Evolutionary conservation across 345 rosid species (phyloP), one percentile per base, ranked within the genome.

Genomic region (Camelina laxa): DNA sequence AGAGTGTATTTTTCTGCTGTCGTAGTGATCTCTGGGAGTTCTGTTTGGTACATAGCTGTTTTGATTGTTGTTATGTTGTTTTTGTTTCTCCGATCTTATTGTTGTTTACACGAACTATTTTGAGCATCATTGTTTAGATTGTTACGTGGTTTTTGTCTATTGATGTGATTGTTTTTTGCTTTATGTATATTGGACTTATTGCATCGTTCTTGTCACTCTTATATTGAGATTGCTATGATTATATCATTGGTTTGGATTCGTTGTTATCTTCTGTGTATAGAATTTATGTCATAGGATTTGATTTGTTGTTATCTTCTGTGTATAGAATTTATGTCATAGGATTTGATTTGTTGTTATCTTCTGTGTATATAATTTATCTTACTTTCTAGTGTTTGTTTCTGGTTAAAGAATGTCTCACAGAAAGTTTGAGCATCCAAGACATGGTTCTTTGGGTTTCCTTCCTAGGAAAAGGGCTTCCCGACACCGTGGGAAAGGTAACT

Each of bases 351-450:
- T 0, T 14, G 4, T 51, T 62, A 3, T 27, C 4, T 19, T 39
- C 0, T 19, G 1, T 35, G n/a, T 45, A 4, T 33, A 12, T 10
- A 10, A 21, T 2, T 41, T 1, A 13, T 58, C 41, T 65, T 21
- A 33, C 35, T 15, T 44, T 4, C 7, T 14, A 44, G 14, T 64
- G 9, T 44, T 31, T 55, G 19, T n/a, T 38, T 48, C 35, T 49
- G 5, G 60, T 58, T 27, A 49, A 35, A 76, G 59, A 0, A 91
- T 91, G 97, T 93, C 97, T 75, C 98, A 93, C 80, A 84, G 98
- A 73, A 93, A 93, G 85, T 89, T 93, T 86, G 93, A 93, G 80
- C 96, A 93, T 83, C 96, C 93, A 14, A 84, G 97, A 71, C 97
- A 91, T 61, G 98, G 97, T 36, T 93, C 98, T 44, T 75, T 93